phyloP scores from a whole-genome alignment of 108 stramenopile species.

The Nitzschia palea region DNA sequence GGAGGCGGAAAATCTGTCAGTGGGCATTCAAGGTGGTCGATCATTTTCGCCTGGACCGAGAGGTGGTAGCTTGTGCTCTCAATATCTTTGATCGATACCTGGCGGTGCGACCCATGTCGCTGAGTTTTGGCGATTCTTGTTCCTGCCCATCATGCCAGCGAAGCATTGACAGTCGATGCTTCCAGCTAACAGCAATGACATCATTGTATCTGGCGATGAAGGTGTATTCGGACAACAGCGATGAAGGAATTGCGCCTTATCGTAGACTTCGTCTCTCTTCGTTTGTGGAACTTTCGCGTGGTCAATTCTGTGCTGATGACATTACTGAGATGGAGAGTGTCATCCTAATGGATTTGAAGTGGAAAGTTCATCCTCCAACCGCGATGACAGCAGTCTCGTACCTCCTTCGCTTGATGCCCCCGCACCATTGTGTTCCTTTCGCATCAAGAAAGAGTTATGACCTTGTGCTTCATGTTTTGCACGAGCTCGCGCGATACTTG shows the following conservation, averaged over 20 bases:
- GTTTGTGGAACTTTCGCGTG: slow-evolving; percentile 75
- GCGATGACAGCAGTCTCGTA: slow-evolving; percentile 47
- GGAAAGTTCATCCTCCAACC: slow-evolving; percentile 77
- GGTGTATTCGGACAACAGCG: slow-evolving; percentile 52
- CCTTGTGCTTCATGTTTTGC: slow-evolving; percentile 56
- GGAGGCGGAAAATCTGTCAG: slow-evolving; percentile 76
- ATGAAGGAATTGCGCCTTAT: slow-evolving; percentile 34
- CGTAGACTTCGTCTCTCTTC: slow-evolving; percentile 40
- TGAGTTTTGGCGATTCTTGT: slow-evolving; percentile 12
- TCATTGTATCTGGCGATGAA: slow-evolving; percentile 81
- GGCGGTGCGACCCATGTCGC: neutral
- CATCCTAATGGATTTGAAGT: slow-evolving; percentile 58
- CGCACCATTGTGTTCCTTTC: slow-evolving; percentile 3
- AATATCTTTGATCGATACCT: slow-evolving; percentile 76
- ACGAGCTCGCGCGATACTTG: slow-evolving; percentile 68
- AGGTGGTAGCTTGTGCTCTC: slow-evolving; percentile 67
- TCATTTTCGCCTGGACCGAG: slow-evolving; percentile 77
- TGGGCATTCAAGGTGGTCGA: slow-evolving; percentile 87
- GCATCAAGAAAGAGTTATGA: slow-evolving; percentile 27
- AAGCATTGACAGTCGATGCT: slow-evolving; percentile 55
- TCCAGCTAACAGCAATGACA: slow-evolving; percentile 77
- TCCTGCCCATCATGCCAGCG: slow-evolving; percentile 39
- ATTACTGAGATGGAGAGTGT: slow-evolving; percentile 63
- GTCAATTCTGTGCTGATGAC: slow-evolving; percentile 63
- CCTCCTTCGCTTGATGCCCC: slow-evolving; percentile 41